These are phyloP conservation scores for Blastobotrys buckinghamii DNA, from an alignment of 1,139 yeast species.

Conservation along the genomic window DNA sequence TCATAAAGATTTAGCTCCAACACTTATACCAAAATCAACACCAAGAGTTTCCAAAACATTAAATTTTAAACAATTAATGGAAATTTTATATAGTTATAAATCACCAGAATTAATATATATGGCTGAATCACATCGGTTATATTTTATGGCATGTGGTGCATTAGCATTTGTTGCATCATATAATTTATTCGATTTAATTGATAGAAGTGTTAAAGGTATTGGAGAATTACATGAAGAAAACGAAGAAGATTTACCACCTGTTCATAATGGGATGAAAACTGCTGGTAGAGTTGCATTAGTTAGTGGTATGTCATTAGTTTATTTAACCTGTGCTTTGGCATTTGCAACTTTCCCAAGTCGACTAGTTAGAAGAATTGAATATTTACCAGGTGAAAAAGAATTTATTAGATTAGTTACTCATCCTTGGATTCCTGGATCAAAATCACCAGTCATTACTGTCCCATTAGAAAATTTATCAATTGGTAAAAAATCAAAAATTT, in stretches of 20 bases:
- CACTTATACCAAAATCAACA: slow-evolving; percentile 50
- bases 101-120: slow-evolving; percentile 75
- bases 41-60: slow-evolving; percentile 61
- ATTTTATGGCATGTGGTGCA: slow-evolving; percentile 64
- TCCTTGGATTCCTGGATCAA: slow-evolving; percentile 67
- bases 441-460: slow-evolving; percentile 68
- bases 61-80: slow-evolving; percentile 59
- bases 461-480: slow-evolving; percentile 54
- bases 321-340: slow-evolving; percentile 38
- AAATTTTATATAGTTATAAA: slow-evolving; percentile 48
- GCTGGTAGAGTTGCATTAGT: slow-evolving; percentile 39
- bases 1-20: slow-evolving; percentile 59
- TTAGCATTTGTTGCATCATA: slow-evolving; percentile 65
- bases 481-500: slow-evolving; percentile 59
- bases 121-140: slow-evolving; percentile 75
- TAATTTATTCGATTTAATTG: slow-evolving; percentile 53
- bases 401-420: slow-evolving; percentile 64
- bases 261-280: slow-evolving; percentile 35
- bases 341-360: slow-evolving; percentile 57
- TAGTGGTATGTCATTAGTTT: slow-evolving; percentile 39
- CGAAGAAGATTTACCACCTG: slow-evolving; percentile 35
- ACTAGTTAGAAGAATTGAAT: slow-evolving; percentile 69
- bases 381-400: slow-evolving; percentile 50
- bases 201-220: slow-evolving; percentile 55
- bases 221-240: slow-evolving; percentile 56